A percentile compares a stretch with the other conserved stretches of the same genome.
phyloP scores from a whole-genome alignment of 176 grass and related monocot species.

The Oryza punctata region DNA sequence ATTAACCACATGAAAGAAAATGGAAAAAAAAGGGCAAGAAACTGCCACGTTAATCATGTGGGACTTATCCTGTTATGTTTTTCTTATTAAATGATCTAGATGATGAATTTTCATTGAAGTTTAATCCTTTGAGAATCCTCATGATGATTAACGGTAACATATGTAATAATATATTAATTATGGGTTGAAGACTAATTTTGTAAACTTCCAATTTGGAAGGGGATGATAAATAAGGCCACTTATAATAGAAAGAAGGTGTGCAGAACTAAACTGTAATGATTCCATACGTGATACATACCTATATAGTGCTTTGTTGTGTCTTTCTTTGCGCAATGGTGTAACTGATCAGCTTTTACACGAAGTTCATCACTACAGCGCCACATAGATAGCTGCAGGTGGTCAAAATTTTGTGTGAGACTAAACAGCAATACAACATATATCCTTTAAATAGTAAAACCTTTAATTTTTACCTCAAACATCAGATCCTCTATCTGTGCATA shows the following conservation, averaged over 20 bases:
- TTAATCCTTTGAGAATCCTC: conserved; percentile 3
- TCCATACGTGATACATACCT: conserved; percentile 60
- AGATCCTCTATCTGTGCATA: conserved; percentile 97
- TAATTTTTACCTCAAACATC: conserved; percentile 86
- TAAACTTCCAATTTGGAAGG: conserved; percentile 23
- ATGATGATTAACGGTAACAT: conserved; percentile 16
- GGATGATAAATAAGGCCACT: conserved; percentile 4
- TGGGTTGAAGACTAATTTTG: neutral
- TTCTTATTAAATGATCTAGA: neutral
- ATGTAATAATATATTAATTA: neutral
- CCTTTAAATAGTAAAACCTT: neutral
- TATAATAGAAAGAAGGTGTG: neutral
- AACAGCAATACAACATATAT: conserved; percentile 7
- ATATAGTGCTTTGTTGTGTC: conserved; percentile 90
- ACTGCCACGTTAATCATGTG: neutral
- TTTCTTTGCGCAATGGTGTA: conserved; percentile 74
- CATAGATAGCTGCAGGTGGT: conserved; percentile 78
- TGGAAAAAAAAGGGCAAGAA: neutral
- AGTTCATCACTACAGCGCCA: conserved; percentile 96
- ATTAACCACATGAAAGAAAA: neutral
- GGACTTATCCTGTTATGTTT: neutral
- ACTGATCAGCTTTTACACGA: conserved; percentile 55
- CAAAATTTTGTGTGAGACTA: conserved; percentile 31
- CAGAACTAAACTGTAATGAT: neutral
- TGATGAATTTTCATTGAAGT: neutral